Evolutionary conservation across 495 filamentous ascomycete species (phyloP).

Genomic region (Pyrenopolyporus hunteri): DNA sequence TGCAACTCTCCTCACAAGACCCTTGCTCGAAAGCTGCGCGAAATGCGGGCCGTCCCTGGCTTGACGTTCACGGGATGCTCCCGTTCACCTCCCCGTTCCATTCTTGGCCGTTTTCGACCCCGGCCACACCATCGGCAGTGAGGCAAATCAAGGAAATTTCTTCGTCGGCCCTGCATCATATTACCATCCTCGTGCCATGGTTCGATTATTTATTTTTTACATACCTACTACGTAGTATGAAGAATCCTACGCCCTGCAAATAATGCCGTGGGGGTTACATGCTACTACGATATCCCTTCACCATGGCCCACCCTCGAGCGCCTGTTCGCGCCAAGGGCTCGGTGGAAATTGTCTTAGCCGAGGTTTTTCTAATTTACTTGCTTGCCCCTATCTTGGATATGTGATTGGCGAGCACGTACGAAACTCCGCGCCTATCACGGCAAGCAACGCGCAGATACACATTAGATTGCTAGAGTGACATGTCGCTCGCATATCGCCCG

Average conservation of each 20-base stretch:
- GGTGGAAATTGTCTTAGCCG: neutral
- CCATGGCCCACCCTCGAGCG: neutral
- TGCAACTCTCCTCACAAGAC: constrained; percentile 13
- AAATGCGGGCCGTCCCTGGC: constrained; percentile 38
- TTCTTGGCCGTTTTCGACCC: neutral
- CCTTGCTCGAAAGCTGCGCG: constrained; percentile 22
- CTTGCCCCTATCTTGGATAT: neutral
- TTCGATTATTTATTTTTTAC: neutral
- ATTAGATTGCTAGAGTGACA: neutral
- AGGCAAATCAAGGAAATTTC: constrained; percentile 13
- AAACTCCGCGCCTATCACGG: neutral
- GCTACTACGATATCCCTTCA: neutral
- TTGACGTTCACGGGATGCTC: constrained; percentile 28
- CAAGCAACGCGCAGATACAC: neutral
- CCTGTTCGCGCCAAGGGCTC: neutral
- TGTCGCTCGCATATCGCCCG: neutral
- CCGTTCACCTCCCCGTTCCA: constrained; percentile 30
- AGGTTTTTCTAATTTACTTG: neutral
- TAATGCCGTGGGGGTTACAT: neutral
- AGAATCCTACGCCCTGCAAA: constrained; percentile 10
- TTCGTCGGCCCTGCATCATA: constrained; percentile 16
- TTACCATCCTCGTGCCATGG: neutral
- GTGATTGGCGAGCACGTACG: neutral
- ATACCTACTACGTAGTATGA: neutral
- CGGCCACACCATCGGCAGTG: constrained; percentile 5